Percentiles rank a stretch among this genome's conserved stretches.
Conservation (phyloP, 2,329 filamentous ascomycete species). For the Paramyrothecium roridum region DNA sequence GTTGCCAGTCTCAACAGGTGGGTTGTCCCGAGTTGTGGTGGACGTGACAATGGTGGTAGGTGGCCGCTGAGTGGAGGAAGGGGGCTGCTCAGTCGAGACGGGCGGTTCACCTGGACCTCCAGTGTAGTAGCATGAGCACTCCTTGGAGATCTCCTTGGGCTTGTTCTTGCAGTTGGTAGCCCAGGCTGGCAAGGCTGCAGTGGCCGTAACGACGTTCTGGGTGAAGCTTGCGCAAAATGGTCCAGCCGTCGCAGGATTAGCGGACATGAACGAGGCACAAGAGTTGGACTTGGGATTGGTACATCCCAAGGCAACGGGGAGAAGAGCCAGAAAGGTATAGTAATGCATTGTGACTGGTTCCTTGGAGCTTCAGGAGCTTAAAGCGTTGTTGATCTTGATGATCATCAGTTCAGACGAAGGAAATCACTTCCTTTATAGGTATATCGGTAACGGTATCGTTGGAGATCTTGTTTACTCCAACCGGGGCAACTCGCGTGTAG, state of each 20-base stretch:
- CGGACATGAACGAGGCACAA: constrained; percentile 14
- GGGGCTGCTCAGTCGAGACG: not conserved
- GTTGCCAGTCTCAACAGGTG: constrained; percentile 3
- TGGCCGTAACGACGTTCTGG: constrained; percentile 15
- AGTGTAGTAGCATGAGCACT: constrained; percentile 25
- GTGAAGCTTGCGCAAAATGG: constrained; percentile 13
- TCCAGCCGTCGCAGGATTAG: constrained; percentile 10
- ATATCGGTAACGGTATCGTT: not conserved
- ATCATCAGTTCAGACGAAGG: not conserved
- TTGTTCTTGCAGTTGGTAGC: constrained; percentile 23
- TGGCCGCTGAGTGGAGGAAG: not conserved
- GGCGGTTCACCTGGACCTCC: constrained; percentile 6
- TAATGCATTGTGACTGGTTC: constrained; percentile 12
- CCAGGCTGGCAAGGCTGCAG: constrained; percentile 21
- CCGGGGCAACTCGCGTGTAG: not conserved
- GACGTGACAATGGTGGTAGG: not conserved
- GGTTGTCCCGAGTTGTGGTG: not conserved
- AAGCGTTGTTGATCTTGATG: not conserved
- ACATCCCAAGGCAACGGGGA: constrained; percentile 15
- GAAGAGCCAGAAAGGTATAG: constrained; percentile 15
- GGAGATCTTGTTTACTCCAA: not conserved
- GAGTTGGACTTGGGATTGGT: constrained; percentile 15
- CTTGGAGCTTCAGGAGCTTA: not conserved
- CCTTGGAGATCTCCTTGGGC: constrained; percentile 24
- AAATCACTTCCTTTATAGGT: not conserved